Evolutionary conservation across 2,329 filamentous ascomycete species (phyloP).

Genomic region (Davidsoniella eucalypti): DNA sequence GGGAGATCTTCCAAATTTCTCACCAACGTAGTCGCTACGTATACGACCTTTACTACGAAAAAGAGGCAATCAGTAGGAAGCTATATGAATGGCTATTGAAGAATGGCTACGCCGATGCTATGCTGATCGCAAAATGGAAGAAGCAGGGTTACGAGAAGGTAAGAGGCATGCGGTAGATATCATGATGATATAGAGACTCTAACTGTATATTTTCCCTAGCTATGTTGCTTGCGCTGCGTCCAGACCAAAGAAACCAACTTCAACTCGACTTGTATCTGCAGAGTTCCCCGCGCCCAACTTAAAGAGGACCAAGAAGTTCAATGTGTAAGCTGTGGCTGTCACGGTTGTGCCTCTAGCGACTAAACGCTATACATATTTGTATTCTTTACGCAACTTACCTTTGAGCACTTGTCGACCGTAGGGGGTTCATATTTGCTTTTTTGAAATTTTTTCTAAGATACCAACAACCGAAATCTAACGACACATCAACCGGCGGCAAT

Average conservation of each 20-base stretch:
- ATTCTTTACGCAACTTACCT: no score
- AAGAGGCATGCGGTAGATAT: slow-evolving; percentile 17
- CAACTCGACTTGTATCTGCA: slow-evolving; percentile 91
- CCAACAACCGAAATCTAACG: neutral
- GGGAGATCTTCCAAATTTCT: slow-evolving; percentile 95
- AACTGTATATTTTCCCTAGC: slow-evolving; percentile 28
- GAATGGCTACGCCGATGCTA: slow-evolving; percentile 88
- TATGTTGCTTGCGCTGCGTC: slow-evolving; percentile 90
- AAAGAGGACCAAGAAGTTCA: slow-evolving; percentile 84
- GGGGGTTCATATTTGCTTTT: neutral
- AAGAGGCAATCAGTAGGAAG: slow-evolving; percentile 82
- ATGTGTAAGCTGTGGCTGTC: slow-evolving; percentile 88
- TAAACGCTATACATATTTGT: slow-evolving; percentile 22
- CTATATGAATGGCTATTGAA: slow-evolving; percentile 95
- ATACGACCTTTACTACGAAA: slow-evolving; percentile 95
- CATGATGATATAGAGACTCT: slow-evolving; percentile 14
- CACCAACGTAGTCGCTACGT: slow-evolving; percentile 88
- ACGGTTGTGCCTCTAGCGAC: slow-evolving; percentile 77
- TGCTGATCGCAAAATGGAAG: slow-evolving; percentile 98
- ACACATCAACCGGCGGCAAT: neutral
- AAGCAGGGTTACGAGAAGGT: slow-evolving; percentile 98
- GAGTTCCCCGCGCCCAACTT: slow-evolving; percentile 74
- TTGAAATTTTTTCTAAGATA: slow-evolving; percentile 1
- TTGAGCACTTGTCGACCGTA: no score
- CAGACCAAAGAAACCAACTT: slow-evolving; percentile 99